Evolutionary conservation across 1,284 basidiomycete species (phyloP), one percentile per base, ranked within the genome.

Genomic region (Tilletia walkeri): DNA sequence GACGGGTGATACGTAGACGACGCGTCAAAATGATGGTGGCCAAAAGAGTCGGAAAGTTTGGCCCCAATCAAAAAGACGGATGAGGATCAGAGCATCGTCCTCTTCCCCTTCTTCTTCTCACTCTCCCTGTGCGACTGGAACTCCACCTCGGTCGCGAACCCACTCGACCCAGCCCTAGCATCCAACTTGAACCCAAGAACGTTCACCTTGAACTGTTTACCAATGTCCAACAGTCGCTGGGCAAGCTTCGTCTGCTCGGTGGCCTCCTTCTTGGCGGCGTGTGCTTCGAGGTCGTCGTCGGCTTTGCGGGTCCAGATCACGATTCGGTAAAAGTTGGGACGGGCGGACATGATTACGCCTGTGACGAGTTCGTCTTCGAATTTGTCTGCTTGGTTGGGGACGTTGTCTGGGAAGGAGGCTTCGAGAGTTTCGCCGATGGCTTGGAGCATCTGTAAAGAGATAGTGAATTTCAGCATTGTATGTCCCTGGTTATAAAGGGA

Each of bases 301-400:
- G 84, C 75, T 38, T 79, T 78, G 66, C 95, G 89, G 65, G 95
- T 98, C 95, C 95, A 98, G 86, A 99, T 94, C 71, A 93, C 93
- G 79, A 99, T 86, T 68, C 95, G 91, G 87, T 94, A 99, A 85
- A 98, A 98, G 84, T 94, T 92, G 69, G 93, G 92, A 72, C 95
- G 90, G 65, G 92, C 91, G 16, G 92, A 94, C 70, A 98, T 90
- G 81, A 99, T 96, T 65, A 99, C 95, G 70, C 95, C 82, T 0
- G 81, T 82, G 38, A 83, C 72, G 41, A 82, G 67, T 66, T 82
- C 81, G 48, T 80, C 75, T 38, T 75, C 70, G 2, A 68, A 59
- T 20, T 74, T 72, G 41, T 30, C 30, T 48, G 69, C 70, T 9
- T 75, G 72, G 3, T 80, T 75, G n/a, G 75, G 70, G 18, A 70